These are phyloP conservation scores for Galeopsis tetrahit DNA, from an alignment of 257 asterid genomes.

Conservation along the genomic window DNA sequence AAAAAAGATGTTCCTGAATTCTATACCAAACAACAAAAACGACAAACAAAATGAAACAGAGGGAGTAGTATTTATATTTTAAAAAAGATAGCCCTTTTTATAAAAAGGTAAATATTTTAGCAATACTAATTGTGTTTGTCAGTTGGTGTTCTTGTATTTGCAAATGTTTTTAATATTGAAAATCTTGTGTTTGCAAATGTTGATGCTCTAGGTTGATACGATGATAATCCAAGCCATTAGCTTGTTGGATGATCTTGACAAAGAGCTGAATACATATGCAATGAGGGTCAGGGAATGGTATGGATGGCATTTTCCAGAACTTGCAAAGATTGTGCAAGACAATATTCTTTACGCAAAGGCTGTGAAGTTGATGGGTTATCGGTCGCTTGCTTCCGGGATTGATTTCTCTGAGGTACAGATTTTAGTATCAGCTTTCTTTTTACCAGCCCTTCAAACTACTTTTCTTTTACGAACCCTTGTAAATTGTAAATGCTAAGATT, in stretches of 20 bases:
- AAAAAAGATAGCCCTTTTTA: background rate
- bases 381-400: constrained; percentile 75
- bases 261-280: constrained; percentile 89
- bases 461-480: background rate
- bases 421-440: constrained; percentile 14
- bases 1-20: too few relatives aligned
- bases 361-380: constrained; percentile 85
- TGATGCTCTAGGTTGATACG: constrained; percentile 69
- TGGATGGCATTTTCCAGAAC: constrained; percentile 97
- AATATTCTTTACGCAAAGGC: constrained; percentile 79
- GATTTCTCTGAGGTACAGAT: constrained; percentile 81
- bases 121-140: background rate
- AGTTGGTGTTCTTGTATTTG: background rate
- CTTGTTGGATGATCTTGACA: constrained; percentile 92
- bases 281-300: constrained; percentile 98
- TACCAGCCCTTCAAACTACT: background rate
- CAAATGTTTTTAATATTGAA: background rate
- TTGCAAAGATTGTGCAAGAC: constrained; percentile 83
- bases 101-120: background rate
- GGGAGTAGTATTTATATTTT: too few relatives aligned
- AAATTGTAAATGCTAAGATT: background rate
- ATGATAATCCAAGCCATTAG: constrained; percentile 94
- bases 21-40: too few relatives aligned
- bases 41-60: too few relatives aligned
- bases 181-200: background rate